Conservation (phyloP, 352 stramenopile genomes). For the Globisporangium cederbergense region DNA sequence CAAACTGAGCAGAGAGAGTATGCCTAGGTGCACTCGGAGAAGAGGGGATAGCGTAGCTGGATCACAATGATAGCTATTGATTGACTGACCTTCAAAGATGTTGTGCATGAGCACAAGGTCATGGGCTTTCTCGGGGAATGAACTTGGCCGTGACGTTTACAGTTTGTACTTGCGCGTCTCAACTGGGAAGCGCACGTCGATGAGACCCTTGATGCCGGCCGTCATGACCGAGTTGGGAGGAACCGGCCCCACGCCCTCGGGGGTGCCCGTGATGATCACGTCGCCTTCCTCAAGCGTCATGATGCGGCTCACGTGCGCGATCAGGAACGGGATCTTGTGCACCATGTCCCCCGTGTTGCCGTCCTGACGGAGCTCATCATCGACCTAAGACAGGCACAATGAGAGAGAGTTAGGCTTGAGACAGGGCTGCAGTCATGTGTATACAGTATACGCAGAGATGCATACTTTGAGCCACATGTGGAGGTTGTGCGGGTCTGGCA, state of each 20-base stretch:
- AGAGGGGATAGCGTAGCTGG: background rate
- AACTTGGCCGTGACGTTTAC: conserved; percentile 10
- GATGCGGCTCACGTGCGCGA: conserved; percentile 74
- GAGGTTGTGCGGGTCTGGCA: conserved; percentile 63
- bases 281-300: conserved; percentile 86
- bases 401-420: background rate
- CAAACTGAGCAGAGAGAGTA: conserved; percentile 6
- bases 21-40: background rate
- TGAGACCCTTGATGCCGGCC: conserved; percentile 64
- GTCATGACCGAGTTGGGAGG: conserved; percentile 60
- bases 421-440: background rate
- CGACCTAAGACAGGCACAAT: conserved; percentile 23
- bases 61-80: background rate
- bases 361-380: conserved; percentile 67
- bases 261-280: conserved; percentile 83
- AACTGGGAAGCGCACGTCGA: conserved; percentile 68
- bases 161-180: conserved; percentile 56
- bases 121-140: background rate
- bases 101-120: too few relatives aligned
- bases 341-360: conserved; percentile 79
- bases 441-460: background rate
- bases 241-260: conserved; percentile 71
- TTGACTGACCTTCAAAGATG: too few relatives aligned
- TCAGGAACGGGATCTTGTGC: conserved; percentile 73
- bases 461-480: conserved; percentile 71